These are phyloP conservation scores for Fusarium sp. DNA, from an alignment of 2,329 filamentous ascomycete species.

Conservation along the genomic window DNA sequence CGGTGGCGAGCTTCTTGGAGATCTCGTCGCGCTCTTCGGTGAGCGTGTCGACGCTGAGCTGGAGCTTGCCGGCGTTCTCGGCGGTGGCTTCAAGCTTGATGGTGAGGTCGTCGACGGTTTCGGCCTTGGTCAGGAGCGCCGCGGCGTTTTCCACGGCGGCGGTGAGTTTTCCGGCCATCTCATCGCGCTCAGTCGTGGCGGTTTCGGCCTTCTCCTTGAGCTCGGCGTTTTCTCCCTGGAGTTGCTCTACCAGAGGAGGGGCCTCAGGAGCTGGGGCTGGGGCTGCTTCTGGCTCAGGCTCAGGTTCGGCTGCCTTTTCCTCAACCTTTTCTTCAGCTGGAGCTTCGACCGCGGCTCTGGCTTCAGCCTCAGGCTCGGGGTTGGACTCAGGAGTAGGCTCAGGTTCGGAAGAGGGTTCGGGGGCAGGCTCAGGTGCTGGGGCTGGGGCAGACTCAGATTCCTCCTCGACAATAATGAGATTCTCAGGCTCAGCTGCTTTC, in stretches of 20 bases:
- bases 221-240: slow-evolving; percentile 32
- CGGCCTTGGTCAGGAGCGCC: slow-evolving; percentile 13
- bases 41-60: slow-evolving; percentile 24
- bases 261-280: slow-evolving; percentile 3
- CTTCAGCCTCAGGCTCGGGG: neutral
- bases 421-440: slow-evolving; percentile 10
- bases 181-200: slow-evolving; percentile 20
- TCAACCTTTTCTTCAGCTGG: slow-evolving; percentile 11
- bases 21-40: slow-evolving; percentile 39
- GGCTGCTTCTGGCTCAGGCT: slow-evolving; percentile 15
- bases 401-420: no score
- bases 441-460: neutral
- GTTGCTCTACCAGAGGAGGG: slow-evolving; percentile 7
- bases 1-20: slow-evolving; percentile 36
- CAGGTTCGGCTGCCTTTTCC: slow-evolving; percentile 8
- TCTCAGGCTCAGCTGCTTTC: neutral
- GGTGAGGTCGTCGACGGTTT: slow-evolving; percentile 33
- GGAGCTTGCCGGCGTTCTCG: slow-evolving; percentile 31
- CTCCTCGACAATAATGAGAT: slow-evolving; percentile 6
- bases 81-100: slow-evolving; percentile 34
- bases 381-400: no score
- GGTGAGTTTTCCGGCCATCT: slow-evolving; percentile 17
- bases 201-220: slow-evolving; percentile 36
- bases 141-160: slow-evolving; percentile 26
- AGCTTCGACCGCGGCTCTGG: slow-evolving; percentile 1